These are phyloP conservation scores for Penicillium cosmopolitanum DNA, from an alignment of 495 filamentous ascomycete genomes.

Conservation along the genomic window DNA sequence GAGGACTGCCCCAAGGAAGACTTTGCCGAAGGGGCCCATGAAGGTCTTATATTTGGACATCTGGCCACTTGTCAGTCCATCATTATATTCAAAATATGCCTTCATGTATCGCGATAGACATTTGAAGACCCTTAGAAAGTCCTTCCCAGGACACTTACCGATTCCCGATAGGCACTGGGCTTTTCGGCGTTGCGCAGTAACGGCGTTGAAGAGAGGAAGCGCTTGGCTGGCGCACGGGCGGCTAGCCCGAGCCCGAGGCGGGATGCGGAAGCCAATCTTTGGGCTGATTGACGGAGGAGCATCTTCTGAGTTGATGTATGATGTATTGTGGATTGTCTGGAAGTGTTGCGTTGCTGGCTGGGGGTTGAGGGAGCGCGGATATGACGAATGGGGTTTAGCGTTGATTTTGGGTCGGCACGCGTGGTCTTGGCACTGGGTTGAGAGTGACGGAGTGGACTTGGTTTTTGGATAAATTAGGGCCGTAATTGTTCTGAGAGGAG, in stretches of 20 bases:
- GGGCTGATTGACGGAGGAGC: conserved; percentile 19
- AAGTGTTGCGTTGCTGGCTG: neutral
- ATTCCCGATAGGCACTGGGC: conserved; percentile 31
- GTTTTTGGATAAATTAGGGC: no score
- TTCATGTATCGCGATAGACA: neutral
- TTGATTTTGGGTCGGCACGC: conserved; percentile 6
- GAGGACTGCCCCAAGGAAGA: conserved; percentile 82
- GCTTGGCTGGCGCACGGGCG: conserved; percentile 11
- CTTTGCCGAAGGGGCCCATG: conserved; percentile 78
- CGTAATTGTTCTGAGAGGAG: no score
- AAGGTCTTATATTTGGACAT: conserved; percentile 78
- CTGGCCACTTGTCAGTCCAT: conserved; percentile 41
- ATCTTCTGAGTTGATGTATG: conserved; percentile 12
- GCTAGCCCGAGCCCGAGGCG: neutral
- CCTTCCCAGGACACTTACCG: conserved; percentile 18
- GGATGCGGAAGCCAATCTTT: conserved; percentile 3
- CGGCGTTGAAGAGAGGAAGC: conserved; percentile 18
- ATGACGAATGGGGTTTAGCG: conserved; percentile 21
- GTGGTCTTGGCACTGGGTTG: conserved; percentile 4
- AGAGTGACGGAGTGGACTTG: no score
- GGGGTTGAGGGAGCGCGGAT: conserved; percentile 1
- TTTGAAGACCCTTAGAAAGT: neutral
- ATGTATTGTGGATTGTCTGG: conserved; percentile 8
- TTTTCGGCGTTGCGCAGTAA: conserved; percentile 14
- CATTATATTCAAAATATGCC: neutral